These are phyloP conservation scores for Punica granatum DNA, from an alignment of 345 rosid species.

Conservation along the genomic window DNA sequence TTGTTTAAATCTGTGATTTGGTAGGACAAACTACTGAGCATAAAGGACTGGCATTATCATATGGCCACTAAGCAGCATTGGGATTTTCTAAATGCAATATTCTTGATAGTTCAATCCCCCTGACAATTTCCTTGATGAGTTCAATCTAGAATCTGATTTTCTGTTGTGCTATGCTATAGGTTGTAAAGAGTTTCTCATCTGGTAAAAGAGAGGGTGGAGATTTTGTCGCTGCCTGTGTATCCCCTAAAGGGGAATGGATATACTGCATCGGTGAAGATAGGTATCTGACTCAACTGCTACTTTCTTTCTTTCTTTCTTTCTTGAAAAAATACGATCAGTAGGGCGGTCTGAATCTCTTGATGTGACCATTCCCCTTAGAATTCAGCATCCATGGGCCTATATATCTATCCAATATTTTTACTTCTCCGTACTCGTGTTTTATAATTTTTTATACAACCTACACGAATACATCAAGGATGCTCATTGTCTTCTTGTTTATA, in stretches of 20 bases:
- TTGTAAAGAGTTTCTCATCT: constrained; percentile 94
- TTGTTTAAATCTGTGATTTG: background rate
- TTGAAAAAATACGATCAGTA: background rate
- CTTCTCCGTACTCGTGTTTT: background rate
- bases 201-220: constrained; percentile 99
- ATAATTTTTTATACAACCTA: background rate
- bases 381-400: background rate
- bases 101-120: background rate
- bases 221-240: constrained; percentile 81
- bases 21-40: background rate
- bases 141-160: background rate
- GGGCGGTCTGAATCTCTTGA: background rate
- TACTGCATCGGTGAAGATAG: constrained; percentile 94
- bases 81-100: background rate
- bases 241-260: constrained; percentile 98
- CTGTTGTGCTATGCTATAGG: constrained; percentile 36
- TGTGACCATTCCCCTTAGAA: background rate
- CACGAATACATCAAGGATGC: no score
- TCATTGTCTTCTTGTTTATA: no score
- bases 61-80: no score
- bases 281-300: constrained; percentile 18
- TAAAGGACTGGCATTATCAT: no score
- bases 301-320: background rate
- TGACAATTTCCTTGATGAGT: background rate
- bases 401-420: background rate